These are phyloP conservation scores for Emericellopsis cladophorae DNA, from an alignment of 2,329 filamentous ascomycete genomes.

Conservation along the genomic window DNA sequence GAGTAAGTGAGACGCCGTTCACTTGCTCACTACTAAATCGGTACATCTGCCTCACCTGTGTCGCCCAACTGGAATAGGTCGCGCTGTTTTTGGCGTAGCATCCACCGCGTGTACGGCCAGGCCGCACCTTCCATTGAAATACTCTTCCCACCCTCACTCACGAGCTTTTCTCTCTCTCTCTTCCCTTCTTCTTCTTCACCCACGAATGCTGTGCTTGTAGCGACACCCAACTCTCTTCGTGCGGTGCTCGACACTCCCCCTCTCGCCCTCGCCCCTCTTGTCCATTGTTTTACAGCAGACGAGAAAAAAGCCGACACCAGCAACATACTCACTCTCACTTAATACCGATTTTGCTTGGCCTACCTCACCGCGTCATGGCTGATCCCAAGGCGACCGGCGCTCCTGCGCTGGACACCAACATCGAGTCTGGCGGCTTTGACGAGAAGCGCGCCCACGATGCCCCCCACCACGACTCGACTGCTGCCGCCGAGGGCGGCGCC, in stretches of 20 bases:
- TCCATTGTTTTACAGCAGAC: slow-evolving; percentile 8
- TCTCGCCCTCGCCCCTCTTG: slow-evolving; percentile 11
- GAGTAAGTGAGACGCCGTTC: too few relatives aligned
- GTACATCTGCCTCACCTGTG: too few relatives aligned
- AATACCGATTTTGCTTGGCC: slow-evolving; percentile 2
- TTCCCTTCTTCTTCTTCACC: slow-evolving; percentile 26
- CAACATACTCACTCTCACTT: not conserved
- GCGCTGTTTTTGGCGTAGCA: not conserved
- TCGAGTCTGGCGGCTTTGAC: slow-evolving; percentile 52
- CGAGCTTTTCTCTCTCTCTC: slow-evolving; percentile 12
- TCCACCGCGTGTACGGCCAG: not conserved
- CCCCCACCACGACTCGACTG: slow-evolving; percentile 11
- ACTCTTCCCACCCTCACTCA: slow-evolving; percentile 20
- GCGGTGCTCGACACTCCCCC: slow-evolving; percentile 27
- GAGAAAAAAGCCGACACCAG: not conserved
- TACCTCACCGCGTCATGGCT: slow-evolving; percentile 29
- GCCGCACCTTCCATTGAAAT: slow-evolving; percentile 20
- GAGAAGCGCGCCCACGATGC: slow-evolving; percentile 37
- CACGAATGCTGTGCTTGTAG: slow-evolving; percentile 35
- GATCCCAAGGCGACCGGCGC: slow-evolving; percentile 37
- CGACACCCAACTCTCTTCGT: slow-evolving; percentile 30
- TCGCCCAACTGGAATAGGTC: not conserved
- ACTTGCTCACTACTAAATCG: too few relatives aligned
- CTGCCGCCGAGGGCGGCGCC: slow-evolving; percentile 9
- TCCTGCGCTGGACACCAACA: slow-evolving; percentile 49